Conservation (phyloP, 495 filamentous ascomycete species). For the Melanomma pulvis-pyrius region DNA sequence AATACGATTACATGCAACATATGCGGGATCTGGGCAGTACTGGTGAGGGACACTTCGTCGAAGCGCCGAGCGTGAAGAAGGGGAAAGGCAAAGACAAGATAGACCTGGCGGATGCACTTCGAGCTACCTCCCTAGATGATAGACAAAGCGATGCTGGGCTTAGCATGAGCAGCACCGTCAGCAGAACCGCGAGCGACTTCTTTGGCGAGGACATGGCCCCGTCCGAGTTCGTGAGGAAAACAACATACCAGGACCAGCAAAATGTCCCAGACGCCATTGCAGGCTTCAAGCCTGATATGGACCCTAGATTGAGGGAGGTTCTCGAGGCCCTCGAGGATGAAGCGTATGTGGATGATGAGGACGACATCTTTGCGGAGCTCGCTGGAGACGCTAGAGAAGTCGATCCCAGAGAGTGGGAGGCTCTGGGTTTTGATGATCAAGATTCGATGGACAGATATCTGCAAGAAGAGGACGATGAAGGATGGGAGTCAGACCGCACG, state of each 20-base stretch:
- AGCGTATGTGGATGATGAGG: conserved; percentile 85
- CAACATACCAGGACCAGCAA: conserved; percentile 91
- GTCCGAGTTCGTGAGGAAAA: conserved; percentile 68
- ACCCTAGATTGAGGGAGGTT: conserved; percentile 87
- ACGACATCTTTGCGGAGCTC: conserved; percentile 75
- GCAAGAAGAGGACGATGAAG: conserved; percentile 68
- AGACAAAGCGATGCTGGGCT: conserved; percentile 54
- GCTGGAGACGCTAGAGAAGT: conserved; percentile 75
- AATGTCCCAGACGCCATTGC: conserved; percentile 86
- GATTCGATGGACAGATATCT: conserved; percentile 51
- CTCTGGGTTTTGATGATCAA: conserved; percentile 45
- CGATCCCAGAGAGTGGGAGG: conserved; percentile 64
- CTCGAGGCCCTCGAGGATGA: conserved; percentile 96
- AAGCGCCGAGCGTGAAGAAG: conserved; percentile 62
- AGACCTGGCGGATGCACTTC: conserved; percentile 81
- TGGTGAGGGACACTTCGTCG: conserved; percentile 73
- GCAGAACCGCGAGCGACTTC: conserved; percentile 44
- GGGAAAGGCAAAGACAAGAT: conserved; percentile 70
- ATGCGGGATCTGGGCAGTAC: conserved; percentile 77
- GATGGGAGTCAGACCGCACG: conserved; percentile 94
- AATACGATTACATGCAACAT: conserved; percentile 99
- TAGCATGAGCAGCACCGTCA: conserved; percentile 34
- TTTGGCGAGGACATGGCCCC: conserved; percentile 72
- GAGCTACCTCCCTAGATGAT: conserved; percentile 52
- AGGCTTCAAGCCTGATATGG: conserved; percentile 98